Base-by-base conservation (phyloP, 345 rosid species). In the Hevea brasiliensis region DNA sequence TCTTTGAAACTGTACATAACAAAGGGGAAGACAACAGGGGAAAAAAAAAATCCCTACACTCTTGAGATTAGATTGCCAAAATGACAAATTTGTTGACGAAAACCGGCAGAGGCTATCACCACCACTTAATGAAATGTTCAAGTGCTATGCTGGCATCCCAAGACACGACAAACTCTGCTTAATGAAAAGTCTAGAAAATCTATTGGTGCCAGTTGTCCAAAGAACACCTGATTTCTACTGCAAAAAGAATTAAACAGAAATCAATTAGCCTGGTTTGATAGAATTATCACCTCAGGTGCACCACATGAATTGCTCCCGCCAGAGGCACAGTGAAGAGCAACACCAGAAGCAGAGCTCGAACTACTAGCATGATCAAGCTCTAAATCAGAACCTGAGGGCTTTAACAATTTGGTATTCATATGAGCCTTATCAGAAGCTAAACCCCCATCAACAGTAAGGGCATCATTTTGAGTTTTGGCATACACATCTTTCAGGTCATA, bases 231-330 rank as follows among this genome's bases (percentile, higher is more conserved):
- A 44, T 55, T 47, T 68, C 58, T 24, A 71, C 67, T 8, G 24
- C 26, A 63, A 55, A 66, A 45, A 13, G 40, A 57, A 17, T 40
- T 15, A 8, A 24, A 62, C 26, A 2, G 18, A 69, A 66, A 73
- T 78, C 77, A 84, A 26, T 69, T 65, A 61, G 82, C 80, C 75
- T 61, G 72, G 74, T 79, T 79, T 35, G 72, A 78, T 55, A 72
- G 58, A 53, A 78, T 41, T 27, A 78, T 66, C 45, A 32, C 83
- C 77, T 81, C 80, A 7, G 86, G 29, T 13, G 74, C 74, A 68
- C 72, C 32, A 15, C 59, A 9, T 3, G 81, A 76, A 37, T 73
- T 74, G 67, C 75, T 69, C 18, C 69, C 70, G 21, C 73, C 70
- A 6, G 81, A 63, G 56, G 75, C 76, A 80, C 81, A 75, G 27